phyloP scores from a whole-genome alignment of 306 rosid genomes.

The Dalbergia cultrata region DNA sequence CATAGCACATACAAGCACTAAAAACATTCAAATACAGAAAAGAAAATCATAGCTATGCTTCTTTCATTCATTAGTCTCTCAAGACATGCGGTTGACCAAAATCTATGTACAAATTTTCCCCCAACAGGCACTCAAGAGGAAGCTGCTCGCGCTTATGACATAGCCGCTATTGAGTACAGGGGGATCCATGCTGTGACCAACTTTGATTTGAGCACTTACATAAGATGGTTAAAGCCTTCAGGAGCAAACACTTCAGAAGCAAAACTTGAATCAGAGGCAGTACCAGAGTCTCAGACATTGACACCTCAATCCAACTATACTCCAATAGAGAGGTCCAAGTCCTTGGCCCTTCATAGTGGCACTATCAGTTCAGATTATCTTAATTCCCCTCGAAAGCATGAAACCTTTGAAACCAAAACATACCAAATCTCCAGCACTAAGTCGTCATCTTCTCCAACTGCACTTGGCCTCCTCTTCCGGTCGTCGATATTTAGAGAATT shows the following conservation, averaged over 20 bases:
- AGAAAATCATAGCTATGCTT: neutral
- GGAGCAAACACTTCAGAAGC: constrained; percentile 32
- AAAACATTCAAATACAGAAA: constrained; percentile 4
- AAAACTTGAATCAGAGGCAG: constrained; percentile 41
- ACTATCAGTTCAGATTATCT: constrained; percentile 47
- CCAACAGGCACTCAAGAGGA: constrained; percentile 75
- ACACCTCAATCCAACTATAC: constrained; percentile 31
- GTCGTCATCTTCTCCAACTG: constrained; percentile 65
- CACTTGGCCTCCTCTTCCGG: constrained; percentile 73
- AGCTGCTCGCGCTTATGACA: constrained; percentile 85
- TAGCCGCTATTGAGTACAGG: constrained; percentile 81
- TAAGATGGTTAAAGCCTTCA: constrained; percentile 72
- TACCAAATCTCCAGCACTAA: constrained; percentile 43
- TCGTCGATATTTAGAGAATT: constrained; percentile 74
- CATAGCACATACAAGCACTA: neutral
- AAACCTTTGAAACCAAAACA: constrained; percentile 47
- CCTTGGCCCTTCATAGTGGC: constrained; percentile 42
- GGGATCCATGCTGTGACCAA: constrained; percentile 80
- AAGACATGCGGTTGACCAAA: constrained; percentile 28
- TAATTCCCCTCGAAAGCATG: constrained; percentile 50
- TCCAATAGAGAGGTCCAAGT: constrained; percentile 43
- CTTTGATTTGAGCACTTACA: constrained; percentile 75
- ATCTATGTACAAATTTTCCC: neutral
- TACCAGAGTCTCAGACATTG: constrained; percentile 46
- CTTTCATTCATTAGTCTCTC: constrained; percentile 2